A percentile compares a stretch with the other conserved stretches of the same genome.
Conservation (phyloP, 1,284 basidiomycete genomes). For the Coniophora puteana region DNA sequence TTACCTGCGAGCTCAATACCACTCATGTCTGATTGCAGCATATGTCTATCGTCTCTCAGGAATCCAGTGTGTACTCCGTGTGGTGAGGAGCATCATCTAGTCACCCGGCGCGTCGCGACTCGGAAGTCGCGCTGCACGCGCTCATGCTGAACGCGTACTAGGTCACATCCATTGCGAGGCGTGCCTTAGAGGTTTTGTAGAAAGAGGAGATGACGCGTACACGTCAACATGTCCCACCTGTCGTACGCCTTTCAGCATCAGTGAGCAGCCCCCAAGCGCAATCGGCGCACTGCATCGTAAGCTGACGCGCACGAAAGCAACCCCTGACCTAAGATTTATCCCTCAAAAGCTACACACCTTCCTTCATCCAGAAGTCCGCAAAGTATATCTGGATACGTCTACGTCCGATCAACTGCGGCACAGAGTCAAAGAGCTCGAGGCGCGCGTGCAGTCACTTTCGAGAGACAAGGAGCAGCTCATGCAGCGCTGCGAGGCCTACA, state of each 20-base stretch:
- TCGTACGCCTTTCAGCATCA: slow-evolving; percentile 48
- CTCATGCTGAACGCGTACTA: slow-evolving; percentile 19
- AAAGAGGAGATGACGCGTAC: slow-evolving; percentile 35
- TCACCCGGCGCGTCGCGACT: too few relatives aligned
- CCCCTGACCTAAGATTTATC: slow-evolving; percentile 45
- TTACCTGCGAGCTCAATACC: background rate
- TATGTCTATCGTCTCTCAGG: slow-evolving; percentile 51
- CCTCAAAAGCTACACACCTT: slow-evolving; percentile 59
- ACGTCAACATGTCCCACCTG: slow-evolving; percentile 55
- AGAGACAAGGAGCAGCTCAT: slow-evolving; percentile 39
- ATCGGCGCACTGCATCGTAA: slow-evolving; percentile 4
- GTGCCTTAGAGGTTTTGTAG: slow-evolving; percentile 48
- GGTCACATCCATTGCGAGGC: slow-evolving; percentile 61
- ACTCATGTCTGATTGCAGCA: slow-evolving; percentile 49
- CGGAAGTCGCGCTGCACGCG: slow-evolving; percentile 1
- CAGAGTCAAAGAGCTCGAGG: slow-evolving; percentile 30
- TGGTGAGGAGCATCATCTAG: slow-evolving; percentile 37
- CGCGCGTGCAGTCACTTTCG: slow-evolving; percentile 30
- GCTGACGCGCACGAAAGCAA: slow-evolving; percentile 19
- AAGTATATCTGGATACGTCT: slow-evolving; percentile 48
- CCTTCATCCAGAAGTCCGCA: slow-evolving; percentile 51
- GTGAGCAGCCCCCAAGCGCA: slow-evolving; percentile 29
- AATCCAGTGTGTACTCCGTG: slow-evolving; percentile 60
- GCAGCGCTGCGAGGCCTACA: slow-evolving; percentile 34
- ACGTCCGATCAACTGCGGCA: slow-evolving; percentile 25